These are phyloP conservation scores for Blastobotrys serpentis DNA, from an alignment of 1,139 yeast species.

Conservation along the genomic window DNA sequence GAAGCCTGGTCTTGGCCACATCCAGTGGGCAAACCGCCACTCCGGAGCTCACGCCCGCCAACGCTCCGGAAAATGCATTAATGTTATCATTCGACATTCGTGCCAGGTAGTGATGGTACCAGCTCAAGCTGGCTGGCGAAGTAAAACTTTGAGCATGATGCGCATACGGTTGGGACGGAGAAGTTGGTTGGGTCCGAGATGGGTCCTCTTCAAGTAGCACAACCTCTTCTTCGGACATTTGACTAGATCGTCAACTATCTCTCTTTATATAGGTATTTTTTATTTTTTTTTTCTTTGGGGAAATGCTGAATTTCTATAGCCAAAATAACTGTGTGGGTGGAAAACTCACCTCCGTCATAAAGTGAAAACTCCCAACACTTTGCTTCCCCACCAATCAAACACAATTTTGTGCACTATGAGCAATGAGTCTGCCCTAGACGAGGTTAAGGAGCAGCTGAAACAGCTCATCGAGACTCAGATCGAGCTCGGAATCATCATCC, in stretches of 20 bases:
- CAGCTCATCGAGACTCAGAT: constrained; percentile 79
- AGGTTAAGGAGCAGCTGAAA: constrained; percentile 60
- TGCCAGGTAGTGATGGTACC: constrained; percentile 12
- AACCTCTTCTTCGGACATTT: constrained; percentile 8
- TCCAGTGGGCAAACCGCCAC: constrained; percentile 90
- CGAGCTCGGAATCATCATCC: constrained; percentile 86
- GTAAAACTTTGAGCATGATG: neutral
- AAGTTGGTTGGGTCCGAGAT: too few species aligned
- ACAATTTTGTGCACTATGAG: constrained; percentile 14
- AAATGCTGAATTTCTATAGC: too few species aligned
- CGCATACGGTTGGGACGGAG: neutral
- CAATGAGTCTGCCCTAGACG: constrained; percentile 42
- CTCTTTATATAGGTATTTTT: neutral
- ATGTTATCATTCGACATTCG: constrained; percentile 40
- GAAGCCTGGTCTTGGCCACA: constrained; percentile 89
- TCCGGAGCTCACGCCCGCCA: constrained; percentile 90
- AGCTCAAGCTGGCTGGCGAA: neutral
- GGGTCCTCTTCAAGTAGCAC: constrained; percentile 8
- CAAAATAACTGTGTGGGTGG: constrained; percentile 2
- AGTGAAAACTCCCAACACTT: constrained; percentile 2
- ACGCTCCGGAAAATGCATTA: constrained; percentile 76
- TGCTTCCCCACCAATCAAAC: neutral
- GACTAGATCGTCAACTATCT: neutral
- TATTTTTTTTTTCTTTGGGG: neutral
- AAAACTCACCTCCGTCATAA: neutral